These are phyloP conservation scores for Trypanosoma platydactyli DNA, from an alignment of 208 protist species.

Conservation along the genomic window DNA sequence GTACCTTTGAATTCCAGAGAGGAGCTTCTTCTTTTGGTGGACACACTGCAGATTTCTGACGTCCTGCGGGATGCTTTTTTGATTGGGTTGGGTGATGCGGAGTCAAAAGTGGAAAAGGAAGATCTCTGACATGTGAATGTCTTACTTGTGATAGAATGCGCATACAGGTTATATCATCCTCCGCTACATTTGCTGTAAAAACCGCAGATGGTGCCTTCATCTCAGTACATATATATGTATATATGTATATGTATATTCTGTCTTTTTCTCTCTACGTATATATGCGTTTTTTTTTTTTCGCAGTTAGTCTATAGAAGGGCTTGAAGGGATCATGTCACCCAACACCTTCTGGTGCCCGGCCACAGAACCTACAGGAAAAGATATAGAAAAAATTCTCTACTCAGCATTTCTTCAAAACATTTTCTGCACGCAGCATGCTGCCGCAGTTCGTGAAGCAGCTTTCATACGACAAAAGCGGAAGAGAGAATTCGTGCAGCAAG, in stretches of 20 bases:
- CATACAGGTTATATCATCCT: neutral
- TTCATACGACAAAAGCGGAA: conserved; percentile 12
- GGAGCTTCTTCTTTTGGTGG: conserved; percentile 37
- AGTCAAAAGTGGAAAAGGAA: neutral
- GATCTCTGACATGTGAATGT: neutral
- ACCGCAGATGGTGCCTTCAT: too few species aligned
- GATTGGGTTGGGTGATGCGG: conserved; percentile 37
- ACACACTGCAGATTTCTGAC: conserved; percentile 31
- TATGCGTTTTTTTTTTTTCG: conserved; percentile 2
- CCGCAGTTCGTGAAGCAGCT: conserved; percentile 10
- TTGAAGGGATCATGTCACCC: neutral
- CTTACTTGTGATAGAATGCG: neutral
- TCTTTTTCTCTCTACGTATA: neutral
- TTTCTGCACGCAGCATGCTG: conserved; percentile 24
- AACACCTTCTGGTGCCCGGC: conserved; percentile 25
- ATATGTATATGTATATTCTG: neutral
- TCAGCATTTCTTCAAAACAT: conserved; percentile 19
- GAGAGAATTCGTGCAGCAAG: neutral
- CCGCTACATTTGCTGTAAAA: too few species aligned
- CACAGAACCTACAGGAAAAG: conserved; percentile 11
- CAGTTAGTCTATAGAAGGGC: neutral
- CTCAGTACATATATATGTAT: neutral
- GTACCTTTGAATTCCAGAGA: conserved; percentile 32
- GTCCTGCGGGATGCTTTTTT: conserved; percentile 37
- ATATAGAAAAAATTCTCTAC: conserved; percentile 22